Base-by-base conservation (phyloP, 306 rosid species). In the Cucumis melo region DNA sequence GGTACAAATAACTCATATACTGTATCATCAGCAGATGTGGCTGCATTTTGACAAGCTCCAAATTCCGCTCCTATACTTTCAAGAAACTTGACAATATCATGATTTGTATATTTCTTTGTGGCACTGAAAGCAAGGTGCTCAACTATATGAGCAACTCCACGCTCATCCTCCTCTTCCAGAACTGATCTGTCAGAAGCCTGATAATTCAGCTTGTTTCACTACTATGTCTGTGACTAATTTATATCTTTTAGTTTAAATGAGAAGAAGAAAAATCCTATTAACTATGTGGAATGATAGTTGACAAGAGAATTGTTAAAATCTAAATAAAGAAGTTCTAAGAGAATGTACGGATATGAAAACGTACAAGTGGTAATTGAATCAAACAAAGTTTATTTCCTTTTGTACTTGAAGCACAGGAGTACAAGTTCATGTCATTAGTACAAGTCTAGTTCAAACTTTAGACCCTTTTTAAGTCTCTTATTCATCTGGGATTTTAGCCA, bases 51-150 rank as follows among this genome's bases (percentile, higher is more conserved):
- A 82, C 98, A 94, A 75, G 98, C 91, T 1, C 98, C 98, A 60
- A 94, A 94, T 80, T 91, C 98, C 0, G 98, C 97, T 24, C 98
- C 98, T 19, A 91, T 85, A 39, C 97, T 93, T 77, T 93, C 98
- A 48, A 93, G 98, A 63, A 93, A 91, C 53, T 88, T 91, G 78
- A 93, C 77, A 20, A 93, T 91, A 73, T 93, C 98, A 74, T 91
- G 97, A 75, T 94, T 90, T 66, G 91, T 90, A 83, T 93, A 93
- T 51, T 81, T 87, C 87, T 65, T 68, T 4, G 97, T 91, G 74
- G 98, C 98, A 80, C 97, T 93, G 76, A 93, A 93, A 71, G 98
- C 96, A 79, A 93, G 98, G 74, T 93, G 98, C 88, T 93, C 98
- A 60, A 93, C 90, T 77, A 93, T 86, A 88, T 93, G 98, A 74